Evolutionary conservation across 495 filamentous ascomycete genomes (phyloP).

Genomic region (Aspergillus cavernicola): DNA sequence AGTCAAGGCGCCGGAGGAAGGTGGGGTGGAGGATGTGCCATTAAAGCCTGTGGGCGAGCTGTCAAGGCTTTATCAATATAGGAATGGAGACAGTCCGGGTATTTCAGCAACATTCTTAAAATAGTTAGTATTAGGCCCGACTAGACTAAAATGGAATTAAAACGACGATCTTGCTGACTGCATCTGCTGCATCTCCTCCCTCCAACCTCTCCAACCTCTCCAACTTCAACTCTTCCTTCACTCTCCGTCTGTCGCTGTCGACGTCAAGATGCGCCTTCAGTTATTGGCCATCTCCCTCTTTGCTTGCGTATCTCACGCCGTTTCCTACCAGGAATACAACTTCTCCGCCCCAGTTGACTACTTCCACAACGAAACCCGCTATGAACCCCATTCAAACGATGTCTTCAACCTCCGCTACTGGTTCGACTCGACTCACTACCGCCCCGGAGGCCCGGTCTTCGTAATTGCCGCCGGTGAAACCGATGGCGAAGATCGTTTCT

Average conservation of each 20-base stretch:
- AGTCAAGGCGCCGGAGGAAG: too few relatives aligned
- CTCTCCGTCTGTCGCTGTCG: background rate
- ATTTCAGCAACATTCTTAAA: too few relatives aligned
- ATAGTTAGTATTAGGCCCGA: too few relatives aligned
- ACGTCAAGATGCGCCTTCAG: background rate
- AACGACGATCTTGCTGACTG: background rate
- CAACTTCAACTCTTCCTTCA: background rate
- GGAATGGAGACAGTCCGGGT: too few relatives aligned
- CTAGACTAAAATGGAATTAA: too few relatives aligned
- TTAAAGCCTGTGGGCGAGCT: too few relatives aligned
- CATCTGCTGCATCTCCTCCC: background rate
- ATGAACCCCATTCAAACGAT: constrained; percentile 62
- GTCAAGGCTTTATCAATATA: too few relatives aligned
- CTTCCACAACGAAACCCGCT: constrained; percentile 66
- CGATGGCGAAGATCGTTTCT: constrained; percentile 49
- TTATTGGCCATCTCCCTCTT: background rate
- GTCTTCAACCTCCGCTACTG: constrained; percentile 66
- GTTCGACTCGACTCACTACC: constrained; percentile 65
- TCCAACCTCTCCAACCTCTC: background rate
- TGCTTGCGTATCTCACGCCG: background rate
- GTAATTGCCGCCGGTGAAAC: constrained; percentile 67
- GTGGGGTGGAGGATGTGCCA: too few relatives aligned
- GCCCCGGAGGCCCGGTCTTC: constrained; percentile 67
- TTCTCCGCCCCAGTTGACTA: constrained; percentile 69
- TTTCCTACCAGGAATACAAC: constrained; percentile 43